Evolutionary conservation across 177 flowering plant species (phyloP).

Genomic region (Vitis hybrid): DNA sequence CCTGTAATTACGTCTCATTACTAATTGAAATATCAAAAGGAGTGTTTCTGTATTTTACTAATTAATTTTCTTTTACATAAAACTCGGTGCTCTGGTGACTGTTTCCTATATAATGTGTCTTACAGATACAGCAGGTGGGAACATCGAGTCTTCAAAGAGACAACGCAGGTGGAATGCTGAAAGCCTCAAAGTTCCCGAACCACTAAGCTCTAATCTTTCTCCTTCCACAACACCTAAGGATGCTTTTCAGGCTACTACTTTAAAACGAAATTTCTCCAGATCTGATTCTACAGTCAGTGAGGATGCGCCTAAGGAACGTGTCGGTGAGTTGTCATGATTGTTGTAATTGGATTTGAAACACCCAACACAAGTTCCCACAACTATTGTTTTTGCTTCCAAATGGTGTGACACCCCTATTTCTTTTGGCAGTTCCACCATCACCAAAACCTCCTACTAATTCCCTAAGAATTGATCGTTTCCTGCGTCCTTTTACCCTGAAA

Average conservation of each 20-base stretch:
- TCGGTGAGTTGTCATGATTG: conserved; percentile 51
- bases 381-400: neutral
- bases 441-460: conserved; percentile 72
- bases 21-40: too few relatives aligned
- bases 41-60: neutral
- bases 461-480: conserved; percentile 78
- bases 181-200: conserved; percentile 47
- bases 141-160: conserved; percentile 64
- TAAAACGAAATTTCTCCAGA: conserved; percentile 46
- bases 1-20: too few relatives aligned
- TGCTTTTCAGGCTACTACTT: conserved; percentile 23
- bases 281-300: conserved; percentile 56
- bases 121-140: conserved; percentile 52
- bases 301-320: conserved; percentile 73
- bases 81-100: neutral
- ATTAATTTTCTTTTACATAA: neutral
- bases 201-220: conserved; percentile 31
- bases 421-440: conserved; percentile 80
- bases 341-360: neutral
- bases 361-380: neutral
- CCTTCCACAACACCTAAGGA: conserved; percentile 50
- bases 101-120: neutral
- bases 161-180: conserved; percentile 86
- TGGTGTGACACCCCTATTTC: neutral
- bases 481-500: conserved; percentile 93